Conservation (phyloP, 2,329 filamentous ascomycete genomes). For the Aspergillus caelatus region DNA sequence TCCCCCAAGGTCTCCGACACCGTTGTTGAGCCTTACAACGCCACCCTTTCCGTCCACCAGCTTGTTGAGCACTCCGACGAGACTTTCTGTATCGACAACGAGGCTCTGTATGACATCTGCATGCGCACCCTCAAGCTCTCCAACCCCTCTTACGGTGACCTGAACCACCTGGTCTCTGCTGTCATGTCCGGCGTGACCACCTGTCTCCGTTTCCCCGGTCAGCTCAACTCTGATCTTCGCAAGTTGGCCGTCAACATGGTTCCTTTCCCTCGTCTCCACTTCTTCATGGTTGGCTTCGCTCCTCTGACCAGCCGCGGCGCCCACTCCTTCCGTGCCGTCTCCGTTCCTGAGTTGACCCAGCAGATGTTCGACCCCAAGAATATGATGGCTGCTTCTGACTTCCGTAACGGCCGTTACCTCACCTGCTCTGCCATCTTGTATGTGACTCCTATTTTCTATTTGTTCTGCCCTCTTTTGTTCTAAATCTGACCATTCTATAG, state of each 20-base stretch:
- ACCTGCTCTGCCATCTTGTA: slow-evolving; percentile 98
- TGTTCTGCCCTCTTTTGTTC: background rate
- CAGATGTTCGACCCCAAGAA: slow-evolving; percentile 99
- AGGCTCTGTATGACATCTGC: slow-evolving; percentile 99
- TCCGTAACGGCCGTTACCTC: slow-evolving; percentile 99
- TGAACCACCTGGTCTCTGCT: slow-evolving; percentile 98
- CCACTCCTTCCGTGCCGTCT: slow-evolving; percentile 95
- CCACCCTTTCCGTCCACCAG: slow-evolving; percentile 97
- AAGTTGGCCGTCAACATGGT: slow-evolving; percentile 99
- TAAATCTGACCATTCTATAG: slow-evolving; percentile 41
- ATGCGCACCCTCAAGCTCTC: slow-evolving; percentile 99
- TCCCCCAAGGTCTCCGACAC: slow-evolving; percentile 99
- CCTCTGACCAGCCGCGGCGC: slow-evolving; percentile 92
- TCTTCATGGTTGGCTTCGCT: slow-evolving; percentile 99
- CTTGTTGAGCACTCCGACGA: slow-evolving; percentile 99
- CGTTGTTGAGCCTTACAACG: slow-evolving; percentile 99
- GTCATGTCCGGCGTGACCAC: slow-evolving; percentile 99
- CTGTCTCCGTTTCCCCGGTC: slow-evolving; percentile 97
- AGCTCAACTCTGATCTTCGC: slow-evolving; percentile 99
- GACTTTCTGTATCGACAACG: slow-evolving; percentile 99
- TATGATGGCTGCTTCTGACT: slow-evolving; percentile 99
- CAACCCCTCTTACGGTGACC: slow-evolving; percentile 97
- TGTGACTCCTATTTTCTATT: slow-evolving; percentile 37
- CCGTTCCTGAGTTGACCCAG: slow-evolving; percentile 97
- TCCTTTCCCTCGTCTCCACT: slow-evolving; percentile 99